phyloP scores from a whole-genome alignment of 2,329 filamentous ascomycete genomes.

The Sphaerulina musiva region DNA sequence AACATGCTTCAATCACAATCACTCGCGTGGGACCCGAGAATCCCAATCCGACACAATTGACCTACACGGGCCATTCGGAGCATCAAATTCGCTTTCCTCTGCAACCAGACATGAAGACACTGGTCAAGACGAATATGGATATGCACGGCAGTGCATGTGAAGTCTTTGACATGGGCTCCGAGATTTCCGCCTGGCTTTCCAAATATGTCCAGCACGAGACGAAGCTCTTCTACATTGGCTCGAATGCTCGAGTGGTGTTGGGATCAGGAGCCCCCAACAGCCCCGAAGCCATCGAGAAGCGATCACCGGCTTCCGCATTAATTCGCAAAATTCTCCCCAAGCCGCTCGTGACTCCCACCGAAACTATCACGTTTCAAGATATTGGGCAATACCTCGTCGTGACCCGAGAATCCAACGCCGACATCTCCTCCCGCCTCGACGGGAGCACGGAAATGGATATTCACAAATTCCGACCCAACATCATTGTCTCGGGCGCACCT shows the following conservation, averaged over 20 bases:
- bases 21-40: slow-evolving; percentile 6
- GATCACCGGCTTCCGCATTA: not conserved
- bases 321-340: slow-evolving; percentile 1
- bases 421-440: slow-evolving; percentile 3
- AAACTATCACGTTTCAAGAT: slow-evolving; percentile 11
- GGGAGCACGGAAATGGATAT: slow-evolving; percentile 2
- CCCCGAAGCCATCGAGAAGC: not conserved
- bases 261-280: slow-evolving; percentile 7
- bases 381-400: slow-evolving; percentile 11
- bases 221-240: slow-evolving; percentile 9
- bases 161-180: slow-evolving; percentile 7
- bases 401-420: slow-evolving; percentile 9
- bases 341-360: not conserved
- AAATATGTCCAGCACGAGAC: slow-evolving; percentile 3
- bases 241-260: slow-evolving; percentile 2
- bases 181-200: slow-evolving; percentile 7
- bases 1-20: slow-evolving; percentile 4
- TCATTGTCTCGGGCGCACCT: slow-evolving; percentile 39
- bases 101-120: slow-evolving; percentile 1
- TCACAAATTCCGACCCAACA: slow-evolving; percentile 44
- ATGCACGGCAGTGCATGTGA: slow-evolving; percentile 8
- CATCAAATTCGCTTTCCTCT: slow-evolving; percentile 7
- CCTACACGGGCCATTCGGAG: slow-evolving; percentile 7
- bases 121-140: slow-evolving; percentile 2
- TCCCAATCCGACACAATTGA: slow-evolving; percentile 3